A percentile compares a stretch with the other conserved stretches of the same genome.
These are phyloP conservation scores for Carpinus viminea DNA, from an alignment of 306 rosid genomes.

Conservation along the genomic window DNA sequence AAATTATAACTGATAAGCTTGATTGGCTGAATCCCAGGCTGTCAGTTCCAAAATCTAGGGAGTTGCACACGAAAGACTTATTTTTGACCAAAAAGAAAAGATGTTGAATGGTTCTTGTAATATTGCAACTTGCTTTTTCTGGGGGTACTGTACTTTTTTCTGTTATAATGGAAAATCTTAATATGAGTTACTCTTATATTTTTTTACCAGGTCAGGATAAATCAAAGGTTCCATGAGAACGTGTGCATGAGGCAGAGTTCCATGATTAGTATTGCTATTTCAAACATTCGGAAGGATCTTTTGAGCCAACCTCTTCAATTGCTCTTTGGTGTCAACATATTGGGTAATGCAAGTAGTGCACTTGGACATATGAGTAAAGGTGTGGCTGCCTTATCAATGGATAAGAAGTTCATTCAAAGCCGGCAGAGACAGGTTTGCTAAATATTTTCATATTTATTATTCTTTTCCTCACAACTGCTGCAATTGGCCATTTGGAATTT, in stretches of 20 bases:
- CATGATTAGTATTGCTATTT: constrained; percentile 86
- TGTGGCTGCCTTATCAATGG: constrained; percentile 97
- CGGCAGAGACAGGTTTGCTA: constrained; percentile 85
- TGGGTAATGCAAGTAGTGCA: constrained; percentile 99
- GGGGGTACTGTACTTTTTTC: not conserved
- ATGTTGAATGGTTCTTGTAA: not conserved
- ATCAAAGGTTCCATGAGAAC: constrained; percentile 79
- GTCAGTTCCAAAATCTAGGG: constrained; percentile 4
- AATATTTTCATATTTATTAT: not conserved
- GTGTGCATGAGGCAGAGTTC: constrained; percentile 93
- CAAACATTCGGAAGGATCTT: constrained; percentile 90
- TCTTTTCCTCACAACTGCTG: constrained; percentile 3
- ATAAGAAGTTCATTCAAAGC: constrained; percentile 96
- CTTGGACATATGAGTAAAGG: constrained; percentile 99
- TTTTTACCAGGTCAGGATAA: constrained; percentile 75
- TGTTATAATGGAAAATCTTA: not conserved
- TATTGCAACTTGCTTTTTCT: not conserved
- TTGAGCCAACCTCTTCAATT: constrained; percentile 95
- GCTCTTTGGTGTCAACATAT: constrained; percentile 94
- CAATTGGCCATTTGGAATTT: not conserved
- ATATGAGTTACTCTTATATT: not conserved
- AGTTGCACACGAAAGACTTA: constrained; percentile 12
- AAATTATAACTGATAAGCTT: not conserved
- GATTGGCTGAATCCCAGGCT: not conserved
- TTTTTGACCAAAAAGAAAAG: not conserved